A percentile compares a stretch with the other conserved stretches of the same genome.
phyloP scores from a whole-genome alignment of 2,329 filamentous ascomycete species.

The Aspergillus intermedius region DNA sequence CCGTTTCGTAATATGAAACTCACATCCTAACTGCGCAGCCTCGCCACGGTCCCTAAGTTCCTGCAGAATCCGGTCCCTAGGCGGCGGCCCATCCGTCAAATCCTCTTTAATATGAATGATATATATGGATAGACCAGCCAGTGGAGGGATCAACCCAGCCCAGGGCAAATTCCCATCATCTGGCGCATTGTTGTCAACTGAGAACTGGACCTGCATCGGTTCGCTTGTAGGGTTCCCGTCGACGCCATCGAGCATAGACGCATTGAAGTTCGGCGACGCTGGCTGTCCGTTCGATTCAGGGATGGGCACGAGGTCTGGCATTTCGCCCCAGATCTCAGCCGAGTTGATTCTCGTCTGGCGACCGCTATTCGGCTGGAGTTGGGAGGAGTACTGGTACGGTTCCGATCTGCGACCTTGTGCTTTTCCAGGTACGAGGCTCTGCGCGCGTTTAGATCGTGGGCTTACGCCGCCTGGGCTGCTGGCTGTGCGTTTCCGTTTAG shows the following conservation, averaged over 20 bases:
- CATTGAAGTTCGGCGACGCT: not conserved
- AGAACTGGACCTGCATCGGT: not conserved
- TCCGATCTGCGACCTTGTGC: not conserved
- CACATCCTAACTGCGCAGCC: slow-evolving; percentile 64
- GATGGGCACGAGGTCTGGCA: slow-evolving; percentile 3
- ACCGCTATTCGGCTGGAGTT: not conserved
- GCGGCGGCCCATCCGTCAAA: slow-evolving; percentile 61
- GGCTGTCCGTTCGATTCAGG: too few species aligned
- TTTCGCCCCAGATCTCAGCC: slow-evolving; percentile 1
- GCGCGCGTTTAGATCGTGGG: slow-evolving; percentile 18
- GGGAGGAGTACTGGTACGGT: not conserved
- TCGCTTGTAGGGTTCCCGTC: slow-evolving; percentile 2
- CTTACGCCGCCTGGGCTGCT: slow-evolving; percentile 15
- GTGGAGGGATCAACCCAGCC: slow-evolving; percentile 35
- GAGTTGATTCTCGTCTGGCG: slow-evolving; percentile 1
- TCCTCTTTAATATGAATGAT: slow-evolving; percentile 93
- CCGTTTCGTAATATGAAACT: slow-evolving; percentile 64
- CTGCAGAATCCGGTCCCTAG: slow-evolving; percentile 60
- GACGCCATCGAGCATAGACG: slow-evolving; percentile 9
- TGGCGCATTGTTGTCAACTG: slow-evolving; percentile 1
- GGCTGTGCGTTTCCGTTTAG: slow-evolving; percentile 38
- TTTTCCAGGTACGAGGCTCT: slow-evolving; percentile 4
- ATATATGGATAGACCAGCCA: slow-evolving; percentile 71
- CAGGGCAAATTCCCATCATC: slow-evolving; percentile 6
- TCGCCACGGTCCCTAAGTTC: slow-evolving; percentile 63